Percentiles rank a stretch among this genome's conserved stretches.
These are phyloP conservation scores for Nelumbo lutea DNA, from an alignment of 164 flowering plant genomes.

Conservation along the genomic window DNA sequence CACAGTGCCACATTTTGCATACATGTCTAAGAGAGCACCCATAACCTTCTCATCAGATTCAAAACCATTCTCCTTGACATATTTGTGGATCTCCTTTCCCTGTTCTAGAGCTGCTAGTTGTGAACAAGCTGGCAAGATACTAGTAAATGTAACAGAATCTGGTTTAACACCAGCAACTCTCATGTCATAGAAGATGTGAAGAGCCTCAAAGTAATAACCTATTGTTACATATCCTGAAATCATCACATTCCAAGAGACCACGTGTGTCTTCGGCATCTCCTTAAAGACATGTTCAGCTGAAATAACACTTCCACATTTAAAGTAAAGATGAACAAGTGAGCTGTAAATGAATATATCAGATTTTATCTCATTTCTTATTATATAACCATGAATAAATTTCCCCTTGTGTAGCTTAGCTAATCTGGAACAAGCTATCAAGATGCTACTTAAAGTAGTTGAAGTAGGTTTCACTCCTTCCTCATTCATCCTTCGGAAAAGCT, in stretches of 20 bases:
- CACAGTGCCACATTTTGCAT: slow-evolving; percentile 75
- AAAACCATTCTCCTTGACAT: slow-evolving; percentile 28
- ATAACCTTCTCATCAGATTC: slow-evolving; percentile 47
- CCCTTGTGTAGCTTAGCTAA: slow-evolving; percentile 45
- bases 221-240: slow-evolving; percentile 20
- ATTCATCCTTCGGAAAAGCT: slow-evolving; percentile 48
- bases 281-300: slow-evolving; percentile 49
- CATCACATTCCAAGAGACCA: slow-evolving; percentile 46
- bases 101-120: slow-evolving; percentile 54
- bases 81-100: slow-evolving; percentile 56
- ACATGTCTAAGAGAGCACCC: slow-evolving; percentile 76
- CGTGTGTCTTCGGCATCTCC: slow-evolving; percentile 28
- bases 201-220: slow-evolving; percentile 53
- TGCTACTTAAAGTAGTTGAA: slow-evolving; percentile 50
- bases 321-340: slow-evolving; percentile 59
- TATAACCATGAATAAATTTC: slow-evolving; percentile 60
- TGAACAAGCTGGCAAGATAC: slow-evolving; percentile 59
- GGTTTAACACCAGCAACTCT: slow-evolving; percentile 32
- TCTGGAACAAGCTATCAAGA: slow-evolving; percentile 52
- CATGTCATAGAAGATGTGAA: slow-evolving; percentile 40
- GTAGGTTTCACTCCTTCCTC: slow-evolving; percentile 39
- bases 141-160: slow-evolving; percentile 52
- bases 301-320: slow-evolving; percentile 44
- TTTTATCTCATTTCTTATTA: slow-evolving; percentile 33
- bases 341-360: slow-evolving; percentile 32